These are phyloP conservation scores for Solanum chiquidenum DNA, from an alignment of 257 asterid genomes.

Conservation along the genomic window DNA sequence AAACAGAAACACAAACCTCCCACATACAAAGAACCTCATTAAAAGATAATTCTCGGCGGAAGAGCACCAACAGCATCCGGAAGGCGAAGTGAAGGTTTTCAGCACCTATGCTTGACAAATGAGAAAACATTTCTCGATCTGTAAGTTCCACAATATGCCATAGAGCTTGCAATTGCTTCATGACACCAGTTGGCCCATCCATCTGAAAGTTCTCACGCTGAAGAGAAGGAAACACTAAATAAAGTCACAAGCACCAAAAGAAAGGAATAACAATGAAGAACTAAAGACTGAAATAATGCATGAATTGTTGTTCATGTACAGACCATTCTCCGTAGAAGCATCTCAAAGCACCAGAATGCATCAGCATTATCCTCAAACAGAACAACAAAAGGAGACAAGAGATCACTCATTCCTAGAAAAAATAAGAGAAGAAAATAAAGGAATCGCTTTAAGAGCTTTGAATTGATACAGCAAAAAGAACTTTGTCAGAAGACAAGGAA, in stretches of 20 bases:
- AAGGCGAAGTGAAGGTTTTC: slow-evolving; percentile 98
- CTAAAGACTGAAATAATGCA: not conserved
- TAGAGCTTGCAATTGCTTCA: slow-evolving; percentile 91
- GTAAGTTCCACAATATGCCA: slow-evolving; percentile 91
- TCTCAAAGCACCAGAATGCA: slow-evolving; percentile 99
- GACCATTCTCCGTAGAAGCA: slow-evolving; percentile 95
- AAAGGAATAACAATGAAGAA: not conserved
- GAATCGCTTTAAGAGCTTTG: not conserved
- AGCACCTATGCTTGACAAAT: slow-evolving; percentile 79
- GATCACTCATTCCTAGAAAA: slow-evolving; percentile 87
- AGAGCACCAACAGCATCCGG: slow-evolving; percentile 96
- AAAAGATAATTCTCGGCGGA: slow-evolving; percentile 93
- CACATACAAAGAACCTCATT: slow-evolving; percentile 90
- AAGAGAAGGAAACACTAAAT: slow-evolving; percentile 5
- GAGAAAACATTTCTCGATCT: slow-evolving; percentile 81
- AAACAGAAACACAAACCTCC: slow-evolving; percentile 71
- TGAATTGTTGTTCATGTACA: not conserved
- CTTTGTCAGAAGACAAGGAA: slow-evolving; percentile 2
- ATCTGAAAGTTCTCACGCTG: slow-evolving; percentile 93
- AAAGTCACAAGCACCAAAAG: not conserved
- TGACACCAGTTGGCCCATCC: slow-evolving; percentile 97
- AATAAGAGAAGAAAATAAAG: slow-evolving; percentile 10
- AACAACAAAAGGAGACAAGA: slow-evolving; percentile 92
- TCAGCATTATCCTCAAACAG: slow-evolving; percentile 96
- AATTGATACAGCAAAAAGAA: not conserved